These are phyloP conservation scores for Vitis rotundifolia DNA, from an alignment of 164 flowering plant genomes.

Conservation along the genomic window DNA sequence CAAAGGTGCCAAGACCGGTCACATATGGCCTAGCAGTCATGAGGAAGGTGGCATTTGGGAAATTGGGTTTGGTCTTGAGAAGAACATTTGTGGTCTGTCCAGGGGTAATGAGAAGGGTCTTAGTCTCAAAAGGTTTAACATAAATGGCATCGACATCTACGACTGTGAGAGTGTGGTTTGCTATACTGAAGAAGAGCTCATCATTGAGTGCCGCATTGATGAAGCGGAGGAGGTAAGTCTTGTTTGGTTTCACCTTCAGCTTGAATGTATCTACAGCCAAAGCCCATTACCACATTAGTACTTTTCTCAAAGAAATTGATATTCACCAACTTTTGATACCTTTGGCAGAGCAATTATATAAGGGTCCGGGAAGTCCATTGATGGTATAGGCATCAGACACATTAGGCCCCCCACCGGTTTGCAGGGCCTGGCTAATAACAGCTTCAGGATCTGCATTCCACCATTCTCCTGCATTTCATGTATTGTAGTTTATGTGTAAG, in stretches of 20 bases:
- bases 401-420: constrained; percentile 50
- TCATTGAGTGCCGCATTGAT: constrained; percentile 45
- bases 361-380: constrained; percentile 41
- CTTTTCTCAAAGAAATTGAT: not conserved
- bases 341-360: constrained; percentile 43
- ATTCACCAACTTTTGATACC: constrained; percentile 14
- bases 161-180: constrained; percentile 27
- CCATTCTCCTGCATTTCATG: constrained; percentile 43
- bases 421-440: constrained; percentile 37
- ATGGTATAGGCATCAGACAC: constrained; percentile 41
- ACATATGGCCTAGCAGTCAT: constrained; percentile 28
- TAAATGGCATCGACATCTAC: constrained; percentile 28
- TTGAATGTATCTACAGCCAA: constrained; percentile 31
- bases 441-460: constrained; percentile 42
- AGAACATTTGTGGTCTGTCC: constrained; percentile 25
- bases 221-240: constrained; percentile 29
- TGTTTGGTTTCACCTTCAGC: constrained; percentile 31
- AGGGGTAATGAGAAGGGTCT: constrained; percentile 24
- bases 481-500: too few relatives aligned
- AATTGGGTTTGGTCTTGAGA: constrained; percentile 10
- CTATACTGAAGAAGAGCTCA: constrained; percentile 40
- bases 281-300: not conserved
- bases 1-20: constrained; percentile 35
- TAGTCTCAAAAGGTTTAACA: constrained; percentile 25
- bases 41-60: constrained; percentile 21